Evolutionary conservation across 768 basidiomycete species (phyloP), one percentile per base, ranked within the genome.

Genomic region (Rubroboletus satanas): DNA sequence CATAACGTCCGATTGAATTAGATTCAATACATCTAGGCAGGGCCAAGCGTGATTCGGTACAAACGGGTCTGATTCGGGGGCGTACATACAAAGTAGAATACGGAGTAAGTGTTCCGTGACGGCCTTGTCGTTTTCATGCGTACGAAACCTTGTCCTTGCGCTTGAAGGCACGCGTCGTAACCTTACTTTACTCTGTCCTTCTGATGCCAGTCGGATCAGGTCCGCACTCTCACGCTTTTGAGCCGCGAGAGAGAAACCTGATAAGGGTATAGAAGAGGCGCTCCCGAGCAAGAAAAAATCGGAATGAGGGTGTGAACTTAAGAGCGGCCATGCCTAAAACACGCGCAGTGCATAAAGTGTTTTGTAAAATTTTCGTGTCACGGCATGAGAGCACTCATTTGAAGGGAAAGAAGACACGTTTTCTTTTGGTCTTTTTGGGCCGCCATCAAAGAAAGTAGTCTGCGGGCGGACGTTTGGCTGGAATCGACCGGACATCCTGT

Each of bases 401-500:
- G 48, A 56, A 66, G 55, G 57, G 57, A 54, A 59, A 57, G 54
- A 15, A 50, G 5, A 45, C 54, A 57, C 53, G 44, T 54, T 52
- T 55, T 39, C 42, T 11, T 50, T 60, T 37, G 38, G 26, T 51
- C 44, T 50, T 29, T n/a, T 26, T 26, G 26, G 35, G 28, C 12
- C 21, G n/a, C 18, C 18, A 39, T 69, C 71, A 92, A 46, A 93
- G 73, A 72, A 93, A 93, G 65, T 93, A 93, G 70, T 93, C 90
- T 39, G 91, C 87, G 18, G 90, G 89, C 21, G 91, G 90, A 4
- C 90, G 80, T 75, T 90, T 91, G 31, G 87, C 83, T 28, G 89
- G 90, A 67, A 90, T 83, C 29, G 88, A 89, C 55, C 83, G 81
- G 33, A 90, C 83, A 59, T 93, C 92, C 89, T 93, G 63, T 11